Evolutionary conservation across 179 eudicot species (phyloP), one percentile per base, ranked within the genome.

Genomic region (Silene noctiflora): DNA sequence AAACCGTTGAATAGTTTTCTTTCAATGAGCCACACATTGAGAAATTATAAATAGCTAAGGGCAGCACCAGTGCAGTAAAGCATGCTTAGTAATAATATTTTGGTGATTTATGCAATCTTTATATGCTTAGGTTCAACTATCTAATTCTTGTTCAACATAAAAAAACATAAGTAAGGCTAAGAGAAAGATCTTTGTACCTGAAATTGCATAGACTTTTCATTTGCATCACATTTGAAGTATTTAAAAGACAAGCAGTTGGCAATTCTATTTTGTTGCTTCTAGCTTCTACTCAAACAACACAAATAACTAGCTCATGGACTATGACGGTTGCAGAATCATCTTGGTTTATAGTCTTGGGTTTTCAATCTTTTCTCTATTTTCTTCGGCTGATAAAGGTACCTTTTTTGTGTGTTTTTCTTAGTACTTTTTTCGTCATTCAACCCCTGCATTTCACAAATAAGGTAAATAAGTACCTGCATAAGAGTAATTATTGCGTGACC

Each of bases 341-440:
- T 79, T 82, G 55, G 44, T 22, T 48, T 55, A 48, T n/a, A 17
- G 76, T 61, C 80, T 82, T 53, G 82, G 67, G 12, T 67, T 82
- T 51, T 65, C 77, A n/a, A 17, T 76, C 75, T 76, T 72, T 67
- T 76, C 21, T 68, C 16, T 77, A 71, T 76, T 75, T 75, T 81
- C 72, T 10, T 79, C 71, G 22, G 82, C 82, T 73, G 85, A 82
- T 11, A 79, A 76, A 82, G 85, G 85, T 82, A 82, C 69, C 11
- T 16, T 6, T 25, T 13, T 10, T 29, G 2, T 71, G 58, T n/a
- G 33, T 16, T 61, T 14, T 21, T 21, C 10, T 24, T 66, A 13
- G 73, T 4, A 69, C 13, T 21, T 61, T 25, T 10, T 12, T 48
- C n/a, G 59, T 55, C 67, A 11, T 22, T 19, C 59, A 31, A 6